Evolutionary conservation across 1,284 basidiomycete genomes (phyloP), one percentile per base, ranked within the genome.

Genomic region (Sanghuangporus baumii): DNA sequence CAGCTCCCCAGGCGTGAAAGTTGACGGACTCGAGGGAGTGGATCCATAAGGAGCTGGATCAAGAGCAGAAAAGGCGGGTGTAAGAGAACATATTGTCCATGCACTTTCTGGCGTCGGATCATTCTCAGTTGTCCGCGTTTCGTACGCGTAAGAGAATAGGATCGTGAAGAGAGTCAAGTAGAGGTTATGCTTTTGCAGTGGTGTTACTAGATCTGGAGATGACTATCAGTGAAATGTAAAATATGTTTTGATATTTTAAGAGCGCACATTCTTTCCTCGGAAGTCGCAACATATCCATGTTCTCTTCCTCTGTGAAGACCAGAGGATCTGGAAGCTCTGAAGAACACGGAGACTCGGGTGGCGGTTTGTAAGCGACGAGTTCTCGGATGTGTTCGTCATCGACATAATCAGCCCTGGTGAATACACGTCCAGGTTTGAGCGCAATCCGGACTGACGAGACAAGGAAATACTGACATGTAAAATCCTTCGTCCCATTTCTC

Each of bases 41-140:
- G 68, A 62, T 57, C 65, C 51, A 68, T 82, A 86, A 2, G 83
- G 83, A 46, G 87, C 82, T 34, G 86, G 82, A 70, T 92, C 88
- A 36, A 93, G 82, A 0, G 91, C 88, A 34, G 89, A 84, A 73
- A 93, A 91, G 3, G 84, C 83, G 50, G 91, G 86, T 6, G 82
- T 83, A 59, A 93, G 78, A 46, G 75, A 78, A 67, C 84, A 81
- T 59, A 93, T 79, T 2, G 91, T 93, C 90, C 90, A 93, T 20
- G 89, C 86, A 70, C 91, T 93, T 73, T 93, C 91, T 12, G 89
- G 81, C 2, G 88, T 91, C 23, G 89, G 83, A 66, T 93, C 91
- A 57, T 79, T 77, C 66, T 88, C 83, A 0, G 86, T 90, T 6
- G 86, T 89, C 48, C 90, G 84, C 55, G 81, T 79, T 66, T 93